phyloP scores from a whole-genome alignment of 208 protist species.

The Crithidia brevicula region DNA sequence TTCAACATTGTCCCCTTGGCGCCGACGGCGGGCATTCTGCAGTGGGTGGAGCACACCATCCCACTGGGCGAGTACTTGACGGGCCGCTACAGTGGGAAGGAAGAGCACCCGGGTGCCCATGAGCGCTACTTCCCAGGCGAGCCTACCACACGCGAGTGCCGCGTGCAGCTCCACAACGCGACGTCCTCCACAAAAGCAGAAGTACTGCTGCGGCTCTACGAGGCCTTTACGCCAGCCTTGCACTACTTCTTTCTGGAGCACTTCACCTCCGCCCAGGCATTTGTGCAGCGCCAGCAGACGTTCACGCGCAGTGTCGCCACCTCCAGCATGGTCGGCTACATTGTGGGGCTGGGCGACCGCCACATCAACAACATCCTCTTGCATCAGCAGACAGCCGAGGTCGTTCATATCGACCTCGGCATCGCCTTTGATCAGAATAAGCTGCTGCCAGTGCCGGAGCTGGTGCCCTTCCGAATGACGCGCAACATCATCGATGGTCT shows the following conservation, averaged over 20 bases:
- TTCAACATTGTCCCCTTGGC: slow-evolving; percentile 96
- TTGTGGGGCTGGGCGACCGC: slow-evolving; percentile 97
- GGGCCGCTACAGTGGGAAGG: slow-evolving; percentile 36
- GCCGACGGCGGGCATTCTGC: slow-evolving; percentile 88
- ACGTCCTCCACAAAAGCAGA: slow-evolving; percentile 22
- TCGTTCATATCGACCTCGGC: slow-evolving; percentile 97
- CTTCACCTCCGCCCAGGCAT: slow-evolving; percentile 71
- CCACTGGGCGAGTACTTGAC: slow-evolving; percentile 90
- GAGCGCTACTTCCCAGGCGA: slow-evolving; percentile 88
- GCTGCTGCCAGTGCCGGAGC: slow-evolving; percentile 92
- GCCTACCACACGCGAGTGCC: slow-evolving; percentile 56
- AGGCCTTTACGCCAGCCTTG: slow-evolving; percentile 91
- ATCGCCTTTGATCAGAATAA: slow-evolving; percentile 94
- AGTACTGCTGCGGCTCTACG: slow-evolving; percentile 67
- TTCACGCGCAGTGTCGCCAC: slow-evolving; percentile 94
- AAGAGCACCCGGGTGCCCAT: slow-evolving; percentile 62
- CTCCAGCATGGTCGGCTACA: slow-evolving; percentile 94
- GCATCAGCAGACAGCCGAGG: slow-evolving; percentile 86
- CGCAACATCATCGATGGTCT: slow-evolving; percentile 97
- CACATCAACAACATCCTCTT: slow-evolving; percentile 97
- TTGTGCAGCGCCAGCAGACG: slow-evolving; percentile 73
- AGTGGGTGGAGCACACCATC: slow-evolving; percentile 93
- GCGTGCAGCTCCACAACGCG: slow-evolving; percentile 46
- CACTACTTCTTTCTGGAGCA: slow-evolving; percentile 97
- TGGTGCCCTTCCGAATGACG: slow-evolving; percentile 97